Percentiles rank a stretch among this genome's conserved stretches.
Evolutionary conservation across 805 yeast genomes (phyloP).

Genomic region (Cyberlindnera mycetangii): DNA sequence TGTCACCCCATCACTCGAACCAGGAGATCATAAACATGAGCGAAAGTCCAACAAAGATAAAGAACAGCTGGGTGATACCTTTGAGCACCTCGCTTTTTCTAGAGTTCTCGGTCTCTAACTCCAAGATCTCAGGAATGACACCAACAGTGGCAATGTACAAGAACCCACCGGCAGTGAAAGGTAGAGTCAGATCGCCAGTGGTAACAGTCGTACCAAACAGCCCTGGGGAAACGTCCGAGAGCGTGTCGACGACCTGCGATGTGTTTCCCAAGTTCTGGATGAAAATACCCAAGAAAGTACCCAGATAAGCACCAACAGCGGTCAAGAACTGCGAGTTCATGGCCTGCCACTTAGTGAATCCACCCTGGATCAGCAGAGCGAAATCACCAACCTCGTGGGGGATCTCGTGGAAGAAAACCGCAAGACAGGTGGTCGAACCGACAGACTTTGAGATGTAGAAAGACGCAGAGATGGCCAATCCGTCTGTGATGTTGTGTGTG

Average conservation of each 20-base stretch:
- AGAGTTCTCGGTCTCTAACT: conserved; percentile 34
- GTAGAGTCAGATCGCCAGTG: conserved; percentile 52
- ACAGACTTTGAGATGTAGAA: conserved; percentile 56
- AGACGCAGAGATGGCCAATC: conserved; percentile 69
- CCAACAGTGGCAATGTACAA: conserved; percentile 70
- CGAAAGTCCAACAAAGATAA: conserved; percentile 51
- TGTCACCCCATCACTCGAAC: conserved; percentile 28
- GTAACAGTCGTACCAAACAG: conserved; percentile 50
- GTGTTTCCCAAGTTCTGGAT: conserved; percentile 40
- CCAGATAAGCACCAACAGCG: conserved; percentile 61
- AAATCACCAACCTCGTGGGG: conserved; percentile 84
- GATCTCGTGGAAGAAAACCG: conserved; percentile 72
- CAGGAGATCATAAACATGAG: conserved; percentile 47
- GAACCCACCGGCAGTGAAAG: conserved; percentile 77
- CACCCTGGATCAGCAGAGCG: conserved; percentile 67
- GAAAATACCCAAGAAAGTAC: conserved; percentile 62
- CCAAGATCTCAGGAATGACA: conserved; percentile 70
- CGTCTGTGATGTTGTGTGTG: conserved; percentile 75
- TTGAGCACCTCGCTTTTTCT: conserved; percentile 37
- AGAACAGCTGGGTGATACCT: conserved; percentile 45
- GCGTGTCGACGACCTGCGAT: not conserved
- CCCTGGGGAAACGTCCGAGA: conserved; percentile 31
- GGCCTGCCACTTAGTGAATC: conserved; percentile 63
- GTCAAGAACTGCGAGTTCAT: conserved; percentile 65
- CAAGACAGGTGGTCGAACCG: conserved; percentile 68